Conservation (phyloP, 2,329 filamentous ascomycete species). For the Proliferodiscus dingleyae region DNA sequence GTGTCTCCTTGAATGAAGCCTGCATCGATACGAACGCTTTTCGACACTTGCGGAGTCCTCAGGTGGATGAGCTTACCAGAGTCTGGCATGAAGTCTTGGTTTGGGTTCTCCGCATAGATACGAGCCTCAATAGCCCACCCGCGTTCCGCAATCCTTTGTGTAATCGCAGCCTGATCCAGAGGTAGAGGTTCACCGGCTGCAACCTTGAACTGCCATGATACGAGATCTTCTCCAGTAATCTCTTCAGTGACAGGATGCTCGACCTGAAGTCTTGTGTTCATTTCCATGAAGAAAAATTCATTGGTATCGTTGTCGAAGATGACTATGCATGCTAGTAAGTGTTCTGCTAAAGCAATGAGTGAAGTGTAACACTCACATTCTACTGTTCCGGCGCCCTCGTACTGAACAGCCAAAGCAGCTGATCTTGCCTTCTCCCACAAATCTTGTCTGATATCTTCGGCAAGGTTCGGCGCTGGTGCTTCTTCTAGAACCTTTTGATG, state of each 20-base stretch:
- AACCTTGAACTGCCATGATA: slow-evolving; percentile 92
- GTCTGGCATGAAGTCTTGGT: slow-evolving; percentile 87
- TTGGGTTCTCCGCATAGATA: slow-evolving; percentile 94
- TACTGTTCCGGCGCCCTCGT: slow-evolving; percentile 84
- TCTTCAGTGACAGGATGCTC: slow-evolving; percentile 92
- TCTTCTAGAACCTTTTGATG: slow-evolving; percentile 93
- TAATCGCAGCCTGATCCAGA: slow-evolving; percentile 59
- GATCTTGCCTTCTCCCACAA: slow-evolving; percentile 63
- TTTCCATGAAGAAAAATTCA: slow-evolving; percentile 78
- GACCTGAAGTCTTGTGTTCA: slow-evolving; percentile 87
- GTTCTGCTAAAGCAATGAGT: not conserved
- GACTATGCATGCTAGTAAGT: slow-evolving; percentile 59
- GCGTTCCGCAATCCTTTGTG: slow-evolving; percentile 63
- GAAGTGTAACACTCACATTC: slow-evolving; percentile 65
- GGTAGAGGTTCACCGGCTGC: slow-evolving; percentile 67
- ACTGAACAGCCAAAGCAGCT: slow-evolving; percentile 70
- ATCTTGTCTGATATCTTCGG: slow-evolving; percentile 52
- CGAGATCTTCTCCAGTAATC: slow-evolving; percentile 72
- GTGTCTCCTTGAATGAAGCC: slow-evolving; percentile 89
- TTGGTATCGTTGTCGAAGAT: slow-evolving; percentile 79
- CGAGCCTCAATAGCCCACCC: slow-evolving; percentile 92
- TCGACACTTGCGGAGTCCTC: slow-evolving; percentile 61
- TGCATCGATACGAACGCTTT: slow-evolving; percentile 84
- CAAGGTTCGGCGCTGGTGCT: slow-evolving; percentile 69
- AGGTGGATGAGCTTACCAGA: slow-evolving; percentile 85